Conservation (phyloP, 306 rosid species). For the Rosa rugosa region DNA sequence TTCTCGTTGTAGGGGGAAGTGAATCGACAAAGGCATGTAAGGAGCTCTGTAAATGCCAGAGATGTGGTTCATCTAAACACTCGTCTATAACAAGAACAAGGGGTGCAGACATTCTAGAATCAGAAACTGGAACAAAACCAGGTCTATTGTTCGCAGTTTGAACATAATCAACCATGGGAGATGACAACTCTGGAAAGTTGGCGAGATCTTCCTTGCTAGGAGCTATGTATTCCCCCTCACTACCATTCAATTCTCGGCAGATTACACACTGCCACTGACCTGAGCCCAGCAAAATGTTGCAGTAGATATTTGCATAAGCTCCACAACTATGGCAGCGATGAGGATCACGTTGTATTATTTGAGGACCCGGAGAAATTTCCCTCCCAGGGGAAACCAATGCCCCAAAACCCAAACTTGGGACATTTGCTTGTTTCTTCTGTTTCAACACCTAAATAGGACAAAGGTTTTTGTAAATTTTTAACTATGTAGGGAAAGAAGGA, state of each 20-base stretch:
- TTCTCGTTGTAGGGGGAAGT: slow-evolving; percentile 76
- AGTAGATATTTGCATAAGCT: slow-evolving; percentile 80
- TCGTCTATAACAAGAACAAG: slow-evolving; percentile 89
- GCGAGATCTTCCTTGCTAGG: slow-evolving; percentile 71
- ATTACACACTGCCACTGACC: slow-evolving; percentile 99
- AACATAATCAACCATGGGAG: slow-evolving; percentile 80
- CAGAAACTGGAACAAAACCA: slow-evolving; percentile 89
- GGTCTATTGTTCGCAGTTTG: slow-evolving; percentile 93
- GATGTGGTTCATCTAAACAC: slow-evolving; percentile 92
- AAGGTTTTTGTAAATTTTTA: not conserved
- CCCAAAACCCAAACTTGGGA: slow-evolving; percentile 98
- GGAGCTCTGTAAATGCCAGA: slow-evolving; percentile 86
- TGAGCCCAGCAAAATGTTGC: slow-evolving; percentile 86
- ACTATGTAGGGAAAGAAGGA: not conserved
- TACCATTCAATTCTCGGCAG: slow-evolving; percentile 78
- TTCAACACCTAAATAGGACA: slow-evolving; percentile 63
- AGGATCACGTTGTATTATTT: slow-evolving; percentile 83
- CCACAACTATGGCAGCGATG: slow-evolving; percentile 97
- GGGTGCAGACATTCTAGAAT: slow-evolving; percentile 91
- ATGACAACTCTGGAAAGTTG: slow-evolving; percentile 84
- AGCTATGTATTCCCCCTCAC: slow-evolving; percentile 82
- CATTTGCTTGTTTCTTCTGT: slow-evolving; percentile 85
- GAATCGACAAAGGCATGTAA: slow-evolving; percentile 96
- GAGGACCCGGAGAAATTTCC: slow-evolving; percentile 77
- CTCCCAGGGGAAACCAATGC: slow-evolving; percentile 92